Evolutionary conservation across 352 stramenopile species (phyloP), one percentile per base, ranked within the genome.

Genomic region (Globisporangium emineosum): DNA sequence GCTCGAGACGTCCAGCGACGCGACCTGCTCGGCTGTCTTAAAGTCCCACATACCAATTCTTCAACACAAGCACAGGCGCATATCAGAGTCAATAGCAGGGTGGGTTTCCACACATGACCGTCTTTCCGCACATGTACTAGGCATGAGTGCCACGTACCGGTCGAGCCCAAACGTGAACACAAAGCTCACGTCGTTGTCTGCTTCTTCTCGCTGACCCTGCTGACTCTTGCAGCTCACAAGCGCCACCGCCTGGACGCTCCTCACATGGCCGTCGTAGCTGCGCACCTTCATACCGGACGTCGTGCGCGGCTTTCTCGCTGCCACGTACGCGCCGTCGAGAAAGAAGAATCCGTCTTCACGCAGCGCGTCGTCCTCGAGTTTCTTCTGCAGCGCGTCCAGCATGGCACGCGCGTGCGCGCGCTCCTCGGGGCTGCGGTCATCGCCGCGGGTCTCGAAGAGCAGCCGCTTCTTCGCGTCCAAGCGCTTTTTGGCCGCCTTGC

Each of bases 291-390:
- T 89, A 1, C 79, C 81, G 5, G 76, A 62, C n/a, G 76, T 81
- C n/a, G 76, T 56, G 35, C 81, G 76, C 8, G 69, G 65, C 2
- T 76, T 69, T 7, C 81, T 61, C 32, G 69, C 65, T 29, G 83
- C 77, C 29, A 64, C 56, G 59, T 67, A 83, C 21, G 67, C 71
- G 3, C 76, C 72, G 54, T 90, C 70, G n/a, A 73, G 23, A 43
- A 90, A 90, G 66, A 62, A 86, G 54, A 88, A 90, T 1, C 79
- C 81, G 50, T 90, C 79, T 66, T 90, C 77, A 52, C 76, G 74
- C 30, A 87, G 58, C 5, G 81, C 77, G 54, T 90, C 81, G 40
- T 90, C 79, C 9, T 79, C 71, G 21, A 90, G 69, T 54, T 88
- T 89, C 35, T 73, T 69, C 58, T 89, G 79, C 27, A 90, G 66